Evolutionary conservation across 75 land plant species (phyloP), one percentile per base, ranked within the genome.

Genomic region (Selaginella moellendorffii): DNA sequence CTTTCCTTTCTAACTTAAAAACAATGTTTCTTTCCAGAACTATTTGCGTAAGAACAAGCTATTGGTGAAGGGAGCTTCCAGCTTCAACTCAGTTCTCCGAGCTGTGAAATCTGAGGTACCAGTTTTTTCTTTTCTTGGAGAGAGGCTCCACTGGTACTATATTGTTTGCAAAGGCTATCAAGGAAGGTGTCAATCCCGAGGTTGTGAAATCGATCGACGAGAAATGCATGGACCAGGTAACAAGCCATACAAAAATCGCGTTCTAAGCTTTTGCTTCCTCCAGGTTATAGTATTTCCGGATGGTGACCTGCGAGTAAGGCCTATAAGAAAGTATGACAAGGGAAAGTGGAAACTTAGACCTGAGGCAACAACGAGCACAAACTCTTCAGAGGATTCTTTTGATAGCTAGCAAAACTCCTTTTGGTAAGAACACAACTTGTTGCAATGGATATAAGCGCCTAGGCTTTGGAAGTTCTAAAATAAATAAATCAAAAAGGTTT

Each of bases 251-350:
- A 20, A 54, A 21, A 27, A 18, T 1, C 10, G n/a, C 18, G 0
- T 61, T 68, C 28, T 1, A 0, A 61, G 18, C 17, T 19, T 17
- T 64, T 28, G 52, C 24, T 27, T 29, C 19, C 8, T 60, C 9
- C 64, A 74, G 77, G 77, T 74, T 18, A 58, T 66, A 1, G 63
- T 74, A 21, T 74, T 69, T 74, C 77, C 77, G 0, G 77, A 74
- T 46, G 77, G 77, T 26, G 72, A 74, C 23, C 59, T 74, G n/a
- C 59, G 72, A 62, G 72, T 74, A 21, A 74, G 69, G 31, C 63
- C 77, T 54, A 26, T 74, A 14, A 69, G 24, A 10, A 54, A 46
- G 1, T 64, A 54, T 27, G 60, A 65, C 0, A 74, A 74, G 61
- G 77, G 77, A 0, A 69, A 59, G 56, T 73, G 76, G 76, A 36